Base-by-base conservation (phyloP, 2,329 filamentous ascomycete genomes). In the Fusarium redolens region DNA sequence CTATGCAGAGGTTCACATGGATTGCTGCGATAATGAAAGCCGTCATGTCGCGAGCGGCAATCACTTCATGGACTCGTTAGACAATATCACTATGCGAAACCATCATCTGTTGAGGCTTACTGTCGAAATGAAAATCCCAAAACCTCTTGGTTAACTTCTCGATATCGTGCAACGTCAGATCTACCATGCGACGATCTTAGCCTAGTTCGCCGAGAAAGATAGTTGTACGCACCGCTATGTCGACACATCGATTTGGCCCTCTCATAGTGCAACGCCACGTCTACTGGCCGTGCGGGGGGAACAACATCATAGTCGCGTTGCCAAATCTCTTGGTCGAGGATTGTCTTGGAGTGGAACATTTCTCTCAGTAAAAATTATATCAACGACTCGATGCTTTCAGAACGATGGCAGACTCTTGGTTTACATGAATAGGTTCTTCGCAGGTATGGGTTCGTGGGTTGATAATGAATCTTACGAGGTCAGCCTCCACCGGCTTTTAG, bases 1-100 rank as follows among this genome's bases (percentile, higher is more conserved):
- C 56, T 33, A 60, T 60, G 56, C 44, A 60, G 45, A 60, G 56
- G 35, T 60, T 60, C 45, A 48, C 25, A 33, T 60, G 56, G 28
- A 41, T 60, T 18, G 56, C 33, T 20, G 35, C 35, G 28, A 60
- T 60, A 25, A 60, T 41, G 28, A 41, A 60, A 18, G 44, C 56
- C n/a, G 56, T 40, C 35, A 50, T 60, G 33, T 60, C 44, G 18
- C 40, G 40, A 41, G 35, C 51, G 13, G 35, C 40, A 41, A 41
- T 41, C 40, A 41, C 40, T 41, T 41, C 40, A 41, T 41, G 40
- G 40, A 37, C 40, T 41, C 20, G 40, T 41, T 41, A 41, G 40
- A 41, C 7, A n/a, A 22, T 14, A 41, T 7, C 18, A 41, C 25
- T 38, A 40, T 40, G 25, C 38, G 35, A n/a, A 54, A 41, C 35